A percentile compares a stretch with the other conserved stretches of the same genome.
phyloP scores from a whole-genome alignment of 1,284 basidiomycete species.

The Cutaneotrichosporon spelunceum region DNA sequence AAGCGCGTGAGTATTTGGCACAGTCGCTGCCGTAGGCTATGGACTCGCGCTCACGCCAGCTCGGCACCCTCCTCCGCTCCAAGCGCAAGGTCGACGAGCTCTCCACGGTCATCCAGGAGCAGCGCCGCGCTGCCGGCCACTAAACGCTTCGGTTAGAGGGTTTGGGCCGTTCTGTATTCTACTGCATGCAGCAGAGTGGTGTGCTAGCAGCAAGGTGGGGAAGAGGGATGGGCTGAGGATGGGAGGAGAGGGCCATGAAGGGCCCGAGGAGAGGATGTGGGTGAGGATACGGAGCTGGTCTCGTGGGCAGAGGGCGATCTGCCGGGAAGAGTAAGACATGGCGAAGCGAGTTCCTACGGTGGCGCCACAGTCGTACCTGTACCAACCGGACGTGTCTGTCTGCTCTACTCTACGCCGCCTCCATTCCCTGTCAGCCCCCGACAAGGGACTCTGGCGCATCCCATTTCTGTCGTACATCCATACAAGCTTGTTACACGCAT shows the following conservation, averaged over 20 bases:
- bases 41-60: conserved; percentile 58
- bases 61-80: conserved; percentile 91
- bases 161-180: conserved; percentile 19
- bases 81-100: conserved; percentile 98
- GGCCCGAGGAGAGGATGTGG: background rate
- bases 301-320: too few relatives aligned
- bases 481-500: too few relatives aligned
- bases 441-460: too few relatives aligned
- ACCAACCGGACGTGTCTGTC: too few relatives aligned
- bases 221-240: background rate
- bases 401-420: too few relatives aligned
- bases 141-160: conserved; percentile 31
- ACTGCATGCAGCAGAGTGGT: conserved; percentile 22
- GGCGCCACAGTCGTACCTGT: too few relatives aligned
- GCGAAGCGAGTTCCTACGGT: too few relatives aligned
- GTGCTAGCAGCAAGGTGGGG: conserved; percentile 6
- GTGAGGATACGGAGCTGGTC: background rate
- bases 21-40: too few relatives aligned
- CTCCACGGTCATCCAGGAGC: conserved; percentile 73
- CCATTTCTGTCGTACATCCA: too few relatives aligned
- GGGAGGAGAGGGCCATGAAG: background rate
- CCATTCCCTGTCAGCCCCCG: too few relatives aligned
- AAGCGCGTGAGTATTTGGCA: conserved; percentile 87
- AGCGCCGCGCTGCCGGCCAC: conserved; percentile 53
- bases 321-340: too few relatives aligned